Conservation (phyloP, 306 rosid genomes). For the Hippophae gyantsensis region DNA sequence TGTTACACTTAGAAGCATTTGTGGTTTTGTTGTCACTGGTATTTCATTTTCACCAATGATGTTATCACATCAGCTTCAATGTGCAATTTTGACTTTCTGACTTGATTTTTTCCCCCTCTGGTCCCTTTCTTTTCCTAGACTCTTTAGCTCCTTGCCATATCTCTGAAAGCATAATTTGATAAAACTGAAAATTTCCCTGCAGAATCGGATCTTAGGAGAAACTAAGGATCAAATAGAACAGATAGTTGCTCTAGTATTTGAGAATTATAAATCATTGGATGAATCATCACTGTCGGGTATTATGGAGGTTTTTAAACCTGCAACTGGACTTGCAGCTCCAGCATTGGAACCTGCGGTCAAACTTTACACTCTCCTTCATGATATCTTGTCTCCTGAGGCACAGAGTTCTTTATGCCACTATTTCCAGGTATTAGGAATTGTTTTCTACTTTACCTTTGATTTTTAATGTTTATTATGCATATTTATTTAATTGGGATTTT, state of each 20-base stretch:
- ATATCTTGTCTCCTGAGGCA: conserved; percentile 22
- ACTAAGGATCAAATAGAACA: conserved; percentile 26
- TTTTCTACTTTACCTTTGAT: not conserved
- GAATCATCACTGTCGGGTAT: conserved; percentile 25
- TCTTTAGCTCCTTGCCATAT: not conserved
- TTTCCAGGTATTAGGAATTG: conserved; percentile 20
- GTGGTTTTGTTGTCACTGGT: not conserved
- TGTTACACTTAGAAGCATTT: not conserved
- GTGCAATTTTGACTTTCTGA: too few relatives aligned
- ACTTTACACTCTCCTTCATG: conserved; percentile 25
- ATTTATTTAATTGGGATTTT: too few relatives aligned
- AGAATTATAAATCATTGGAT: conserved; percentile 34
- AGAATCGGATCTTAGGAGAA: conserved; percentile 27
- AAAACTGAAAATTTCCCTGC: not conserved
- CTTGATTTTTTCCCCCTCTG: too few relatives aligned
- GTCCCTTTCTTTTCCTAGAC: not conserved
- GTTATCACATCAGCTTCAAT: too few relatives aligned
- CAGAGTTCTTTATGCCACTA: conserved; percentile 22
- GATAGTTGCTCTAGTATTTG: conserved; percentile 28
- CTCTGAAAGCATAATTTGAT: not conserved
- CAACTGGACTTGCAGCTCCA: conserved; percentile 22
- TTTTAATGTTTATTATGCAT: too few relatives aligned
- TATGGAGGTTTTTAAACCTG: conserved; percentile 14
- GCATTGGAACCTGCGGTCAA: conserved; percentile 28
- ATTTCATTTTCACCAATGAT: not conserved